A percentile compares a stretch with the other conserved stretches of the same genome.
Conservation (phyloP, 2,329 filamentous ascomycete species). For the Colletotrichum sp. region DNA sequence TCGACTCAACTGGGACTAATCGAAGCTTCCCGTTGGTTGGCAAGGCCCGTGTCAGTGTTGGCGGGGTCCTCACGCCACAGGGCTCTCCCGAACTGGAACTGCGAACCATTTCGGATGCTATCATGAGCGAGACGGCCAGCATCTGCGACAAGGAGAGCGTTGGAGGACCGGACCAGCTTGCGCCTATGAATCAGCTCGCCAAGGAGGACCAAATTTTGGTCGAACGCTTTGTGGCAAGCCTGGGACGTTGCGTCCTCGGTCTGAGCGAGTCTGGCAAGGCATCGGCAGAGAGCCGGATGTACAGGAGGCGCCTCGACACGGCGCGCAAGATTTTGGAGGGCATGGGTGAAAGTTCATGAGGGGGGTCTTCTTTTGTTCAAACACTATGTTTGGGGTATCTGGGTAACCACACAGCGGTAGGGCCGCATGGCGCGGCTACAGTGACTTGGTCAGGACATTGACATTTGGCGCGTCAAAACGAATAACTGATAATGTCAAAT, state of each 20-base stretch:
- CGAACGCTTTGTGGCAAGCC: slow-evolving; percentile 62
- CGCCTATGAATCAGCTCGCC: slow-evolving; percentile 51
- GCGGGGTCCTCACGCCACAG: slow-evolving; percentile 51
- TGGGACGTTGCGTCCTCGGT: slow-evolving; percentile 65
- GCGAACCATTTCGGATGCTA: slow-evolving; percentile 50
- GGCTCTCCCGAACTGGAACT: slow-evolving; percentile 55
- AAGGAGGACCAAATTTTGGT: slow-evolving; percentile 66
- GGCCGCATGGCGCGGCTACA: not conserved
- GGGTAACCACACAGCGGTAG: not conserved
- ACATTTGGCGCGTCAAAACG: slow-evolving; percentile 5
- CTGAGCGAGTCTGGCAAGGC: slow-evolving; percentile 59
- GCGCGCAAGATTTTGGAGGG: slow-evolving; percentile 78
- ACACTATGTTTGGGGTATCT: not conserved
- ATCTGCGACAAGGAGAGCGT: slow-evolving; percentile 40
- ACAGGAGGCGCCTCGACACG: slow-evolving; percentile 75
- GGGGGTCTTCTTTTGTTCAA: slow-evolving; percentile 3
- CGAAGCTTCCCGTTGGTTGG: slow-evolving; percentile 68
- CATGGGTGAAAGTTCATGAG: slow-evolving; percentile 45
- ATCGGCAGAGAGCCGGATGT: slow-evolving; percentile 65
- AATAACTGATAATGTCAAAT: slow-evolving; percentile 19
- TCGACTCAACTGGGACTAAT: slow-evolving; percentile 63
- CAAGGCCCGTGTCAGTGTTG: slow-evolving; percentile 50
- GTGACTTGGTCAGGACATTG: not conserved
- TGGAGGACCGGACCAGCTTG: slow-evolving; percentile 34
- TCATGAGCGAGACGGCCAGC: slow-evolving; percentile 54